Base-by-base conservation (phyloP, 768 basidiomycete genomes). In the Cubamyces sp. region DNA sequence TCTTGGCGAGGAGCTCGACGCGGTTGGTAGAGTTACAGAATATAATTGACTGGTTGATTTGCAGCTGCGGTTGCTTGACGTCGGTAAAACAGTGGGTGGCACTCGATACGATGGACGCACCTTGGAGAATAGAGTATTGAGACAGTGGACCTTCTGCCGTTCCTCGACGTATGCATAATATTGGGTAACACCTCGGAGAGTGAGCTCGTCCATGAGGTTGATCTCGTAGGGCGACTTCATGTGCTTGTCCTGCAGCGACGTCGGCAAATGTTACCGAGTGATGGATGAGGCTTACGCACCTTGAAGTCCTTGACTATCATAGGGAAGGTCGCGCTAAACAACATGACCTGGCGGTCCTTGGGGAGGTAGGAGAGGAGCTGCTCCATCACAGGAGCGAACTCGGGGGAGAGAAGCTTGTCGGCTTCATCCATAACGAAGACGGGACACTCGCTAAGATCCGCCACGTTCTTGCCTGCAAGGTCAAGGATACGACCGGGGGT, bases 31-130 rank as follows among this genome's bases (percentile, higher is more conserved):
- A 98, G 83, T 99, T 99, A 80, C 96, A 99, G 79, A 99, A 99
- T 74, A 99, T 99, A 79, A 99, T 98, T 62, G 96, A 98, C 79
- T 99, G 96, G 79, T 99, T 99, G 82, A 99, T 99, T 96, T 98
- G 96, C 53, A 99, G 87, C 94, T 98, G 73, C 14, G 40, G 60
- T 49, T 43, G 18, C 5, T 49, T 49, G 23, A 42, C 37, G 48
- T 60, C 42, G 51, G 30, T 23, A 25, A 12, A 34, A 61, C 50
- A 54, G 60, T 28, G 14, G 37, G 16, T 12, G 48, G 26, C 26
- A 40, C 46, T 25, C 25, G 37, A 0, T 55, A 15, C 23, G 18
- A 37, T 39, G 7, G 34, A 52, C 79, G 61, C 56, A 94, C 95
- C 84, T 98, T 98, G 70, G 94, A 96, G 84, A 98, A 98, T 67